Conservation (phyloP, 176 grass and related monocot species). For the Oropetium thomaeum region DNA sequence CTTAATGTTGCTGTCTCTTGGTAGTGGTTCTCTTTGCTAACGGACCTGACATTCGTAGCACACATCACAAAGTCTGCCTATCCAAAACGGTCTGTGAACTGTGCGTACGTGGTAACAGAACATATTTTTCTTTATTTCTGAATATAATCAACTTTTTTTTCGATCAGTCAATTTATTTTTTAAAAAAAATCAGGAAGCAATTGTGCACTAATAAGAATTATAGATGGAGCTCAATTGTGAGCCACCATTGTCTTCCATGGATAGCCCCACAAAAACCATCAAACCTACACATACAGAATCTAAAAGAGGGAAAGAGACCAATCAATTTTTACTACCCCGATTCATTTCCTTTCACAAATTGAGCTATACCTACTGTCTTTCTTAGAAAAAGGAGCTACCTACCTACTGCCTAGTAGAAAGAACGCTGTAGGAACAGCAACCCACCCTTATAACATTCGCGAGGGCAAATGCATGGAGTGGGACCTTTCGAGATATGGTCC, state of each 20-base stretch:
- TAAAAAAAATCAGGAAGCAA: background rate
- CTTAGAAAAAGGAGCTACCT: too few relatives aligned
- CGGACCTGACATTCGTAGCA: too few relatives aligned
- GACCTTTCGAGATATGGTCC: background rate
- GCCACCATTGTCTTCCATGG: background rate
- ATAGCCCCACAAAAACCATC: background rate
- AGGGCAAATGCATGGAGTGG: background rate
- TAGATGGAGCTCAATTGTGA: slow-evolving; percentile 14
- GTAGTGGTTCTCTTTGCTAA: too few relatives aligned
- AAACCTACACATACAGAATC: slow-evolving; percentile 20
- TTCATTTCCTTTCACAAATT: too few relatives aligned
- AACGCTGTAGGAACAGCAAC: background rate
- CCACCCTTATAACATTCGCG: background rate
- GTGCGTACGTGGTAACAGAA: too few relatives aligned
- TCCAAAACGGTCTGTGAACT: too few relatives aligned
- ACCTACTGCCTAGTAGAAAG: background rate
- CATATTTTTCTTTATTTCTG: too few relatives aligned
- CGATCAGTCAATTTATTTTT: too few relatives aligned
- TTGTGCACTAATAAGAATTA: background rate
- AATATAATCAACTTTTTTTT: too few relatives aligned
- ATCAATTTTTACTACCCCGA: background rate
- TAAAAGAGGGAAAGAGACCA: background rate
- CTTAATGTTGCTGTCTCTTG: too few relatives aligned
- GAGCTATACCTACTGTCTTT: too few relatives aligned
- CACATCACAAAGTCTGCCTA: too few relatives aligned